Percentiles rank a stretch among this genome's conserved stretches.
Conservation (phyloP, 176 grass and related monocot species). For the Eragrostis curvula region DNA sequence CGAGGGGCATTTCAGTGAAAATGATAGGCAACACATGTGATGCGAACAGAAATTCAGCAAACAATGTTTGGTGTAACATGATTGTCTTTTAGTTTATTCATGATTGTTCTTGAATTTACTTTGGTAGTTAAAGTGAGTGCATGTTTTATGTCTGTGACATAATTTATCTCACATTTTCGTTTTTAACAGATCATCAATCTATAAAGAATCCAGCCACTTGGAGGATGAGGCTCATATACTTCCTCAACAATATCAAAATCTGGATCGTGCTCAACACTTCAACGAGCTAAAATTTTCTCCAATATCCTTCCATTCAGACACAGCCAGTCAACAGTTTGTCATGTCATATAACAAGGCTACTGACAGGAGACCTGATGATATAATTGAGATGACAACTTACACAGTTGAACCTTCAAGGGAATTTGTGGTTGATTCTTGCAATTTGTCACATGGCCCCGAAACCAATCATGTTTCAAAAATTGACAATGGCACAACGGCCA, state of each 20-base stretch:
- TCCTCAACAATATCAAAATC: conserved; percentile 46
- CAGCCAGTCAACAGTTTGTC: conserved; percentile 53
- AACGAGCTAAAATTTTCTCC: conserved; percentile 52
- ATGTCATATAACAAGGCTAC: conserved; percentile 65
- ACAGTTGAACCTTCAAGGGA: conserved; percentile 56
- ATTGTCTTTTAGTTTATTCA: conserved; percentile 27
- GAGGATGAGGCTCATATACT: conserved; percentile 51
- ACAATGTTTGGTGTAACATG: not conserved
- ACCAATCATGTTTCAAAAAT: conserved; percentile 41
- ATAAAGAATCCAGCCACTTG: conserved; percentile 48
- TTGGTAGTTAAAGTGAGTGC: conserved; percentile 6
- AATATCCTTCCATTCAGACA: conserved; percentile 49
- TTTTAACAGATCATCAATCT: conserved; percentile 53
- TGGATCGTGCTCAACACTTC: conserved; percentile 42
- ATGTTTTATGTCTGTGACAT: conserved; percentile 17
- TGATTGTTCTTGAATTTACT: conserved; percentile 20
- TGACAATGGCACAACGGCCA: conserved; percentile 30
- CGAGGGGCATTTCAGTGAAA: not conserved
- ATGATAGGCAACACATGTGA: not conserved
- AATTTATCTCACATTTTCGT: conserved; percentile 4
- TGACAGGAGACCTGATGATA: conserved; percentile 43
- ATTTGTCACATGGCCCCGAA: conserved; percentile 31
- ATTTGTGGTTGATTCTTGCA: conserved; percentile 44
- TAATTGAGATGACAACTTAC: conserved; percentile 46
- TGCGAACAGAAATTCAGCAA: not conserved